Evolutionary conservation across 2,329 filamentous ascomycete species (phyloP), one percentile per base, ranked within the genome.

Genomic region (Verticillium nonalfalfae): DNA sequence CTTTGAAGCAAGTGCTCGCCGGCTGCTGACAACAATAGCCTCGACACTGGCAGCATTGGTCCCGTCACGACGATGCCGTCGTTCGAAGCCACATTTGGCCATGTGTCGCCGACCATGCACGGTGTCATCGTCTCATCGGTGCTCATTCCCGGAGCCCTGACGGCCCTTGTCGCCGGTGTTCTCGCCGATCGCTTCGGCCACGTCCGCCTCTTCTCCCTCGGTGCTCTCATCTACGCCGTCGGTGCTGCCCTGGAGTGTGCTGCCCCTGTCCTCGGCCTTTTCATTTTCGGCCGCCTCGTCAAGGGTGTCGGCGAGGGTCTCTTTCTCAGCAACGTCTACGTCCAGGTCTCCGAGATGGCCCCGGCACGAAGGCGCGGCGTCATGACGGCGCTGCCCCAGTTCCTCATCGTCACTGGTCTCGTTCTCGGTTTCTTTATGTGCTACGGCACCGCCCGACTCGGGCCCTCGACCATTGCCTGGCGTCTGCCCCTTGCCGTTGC

Each of bases 301-400:
- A 79, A 77, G n/a, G 85, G 86, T 0, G 67, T 87, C 11, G 86
- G 86, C 0, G 79, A 87, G 65, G 85, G 85, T 0, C 68, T 86
- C 1, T 87, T 80, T 65, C 66, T 88, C 4, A 79, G 80, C n/a
- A 84, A 77, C n/a, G 69, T 84, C 31, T 75, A 78, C 10, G 83
- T 87, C 3, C 85, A 87, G 64, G 83, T 88, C 33, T 82, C 81
- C 61, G 86, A 89, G 69, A 85, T 88, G 15, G 81, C 85, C 1
- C 85, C 85, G 0, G 73, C 78, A 1, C 72, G 71, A 4, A 70
- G 74, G 4, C 73, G 85, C 34, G 85, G 84, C 0, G 73, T 77
- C 1, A 68, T 88, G 2, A 78, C 80, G 0, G 79, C 81, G 0
- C 70, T 81, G 4, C 81, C 83, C 0, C 84, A 87, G 64, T 74